phyloP scores from a whole-genome alignment of 1,284 basidiomycete genomes.

The Leccinum griseonigrum region DNA sequence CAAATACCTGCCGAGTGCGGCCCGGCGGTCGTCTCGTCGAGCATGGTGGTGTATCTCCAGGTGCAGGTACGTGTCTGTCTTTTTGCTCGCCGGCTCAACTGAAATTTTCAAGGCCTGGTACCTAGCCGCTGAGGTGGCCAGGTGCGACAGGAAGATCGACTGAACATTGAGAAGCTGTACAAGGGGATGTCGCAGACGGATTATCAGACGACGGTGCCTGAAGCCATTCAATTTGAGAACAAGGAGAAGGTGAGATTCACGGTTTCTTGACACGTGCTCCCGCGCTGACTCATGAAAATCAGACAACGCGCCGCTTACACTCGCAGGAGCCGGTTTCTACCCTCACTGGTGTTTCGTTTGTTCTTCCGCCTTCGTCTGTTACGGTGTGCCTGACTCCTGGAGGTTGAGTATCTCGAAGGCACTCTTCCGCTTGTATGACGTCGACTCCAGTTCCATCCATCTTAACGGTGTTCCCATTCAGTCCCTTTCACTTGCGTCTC shows the following conservation, averaged over 20 bases:
- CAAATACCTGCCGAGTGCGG: conserved; percentile 90
- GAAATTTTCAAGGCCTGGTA: too few relatives aligned
- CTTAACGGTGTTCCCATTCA: conserved; percentile 83
- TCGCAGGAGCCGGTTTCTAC: conserved; percentile 60
- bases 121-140: too few relatives aligned
- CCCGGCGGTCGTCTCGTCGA: conserved; percentile 59
- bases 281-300: conserved; percentile 3
- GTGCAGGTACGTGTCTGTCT: conserved; percentile 59
- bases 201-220: too few relatives aligned
- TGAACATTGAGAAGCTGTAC: too few relatives aligned
- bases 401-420: conserved; percentile 83
- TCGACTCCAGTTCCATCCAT: conserved; percentile 68
- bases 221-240: too few relatives aligned
- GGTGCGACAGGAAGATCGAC: too few relatives aligned
- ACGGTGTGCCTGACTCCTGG: conserved; percentile 78
- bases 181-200: too few relatives aligned
- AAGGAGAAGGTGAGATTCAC: too few relatives aligned
- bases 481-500: conserved; percentile 77
- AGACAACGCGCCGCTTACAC: conserved; percentile 81
- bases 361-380: conserved; percentile 74
- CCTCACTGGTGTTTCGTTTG: conserved; percentile 79
- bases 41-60: conserved; percentile 68
- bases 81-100: too few relatives aligned
- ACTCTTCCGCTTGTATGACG: conserved; percentile 89
- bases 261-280: not conserved